A percentile compares a stretch with the other conserved stretches of the same genome.
Conservation (phyloP, 2,329 filamentous ascomycete species). For the Fusarium liriodendri region DNA sequence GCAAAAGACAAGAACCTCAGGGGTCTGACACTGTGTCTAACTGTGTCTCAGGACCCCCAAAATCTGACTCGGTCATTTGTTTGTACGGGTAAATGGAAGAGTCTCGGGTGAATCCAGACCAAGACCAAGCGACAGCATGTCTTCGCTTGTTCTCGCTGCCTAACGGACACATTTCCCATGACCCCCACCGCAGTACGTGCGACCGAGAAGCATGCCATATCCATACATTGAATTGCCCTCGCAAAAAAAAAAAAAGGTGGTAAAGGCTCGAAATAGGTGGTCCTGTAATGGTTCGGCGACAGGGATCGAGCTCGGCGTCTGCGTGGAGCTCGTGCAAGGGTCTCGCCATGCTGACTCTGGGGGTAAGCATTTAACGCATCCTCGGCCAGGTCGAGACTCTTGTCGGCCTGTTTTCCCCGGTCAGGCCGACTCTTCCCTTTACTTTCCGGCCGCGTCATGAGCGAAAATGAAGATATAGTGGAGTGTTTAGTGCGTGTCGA, state of each 20-base stretch:
- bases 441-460: neutral
- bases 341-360: neutral
- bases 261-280: neutral
- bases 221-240: neutral
- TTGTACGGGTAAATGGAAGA: neutral
- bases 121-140: neutral
- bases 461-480: neutral
- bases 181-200: neutral
- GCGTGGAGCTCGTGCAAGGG: neutral
- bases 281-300: neutral
- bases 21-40: neutral
- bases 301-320: neutral
- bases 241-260: neutral
- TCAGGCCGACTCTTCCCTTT: neutral
- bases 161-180: neutral
- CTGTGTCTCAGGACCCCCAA: neutral
- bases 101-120: neutral
- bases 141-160: neutral
- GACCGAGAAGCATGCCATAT: neutral
- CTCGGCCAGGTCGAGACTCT: neutral
- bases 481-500: neutral
- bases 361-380: neutral
- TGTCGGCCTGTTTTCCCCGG: neutral
- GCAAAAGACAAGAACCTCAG: neutral
- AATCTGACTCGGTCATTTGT: neutral